A percentile compares a stretch with the other conserved stretches of the same genome.
These are phyloP conservation scores for Pseudonitzschia delicatissima DNA, from an alignment of 108 stramenopile genomes.

Conservation along the genomic window DNA sequence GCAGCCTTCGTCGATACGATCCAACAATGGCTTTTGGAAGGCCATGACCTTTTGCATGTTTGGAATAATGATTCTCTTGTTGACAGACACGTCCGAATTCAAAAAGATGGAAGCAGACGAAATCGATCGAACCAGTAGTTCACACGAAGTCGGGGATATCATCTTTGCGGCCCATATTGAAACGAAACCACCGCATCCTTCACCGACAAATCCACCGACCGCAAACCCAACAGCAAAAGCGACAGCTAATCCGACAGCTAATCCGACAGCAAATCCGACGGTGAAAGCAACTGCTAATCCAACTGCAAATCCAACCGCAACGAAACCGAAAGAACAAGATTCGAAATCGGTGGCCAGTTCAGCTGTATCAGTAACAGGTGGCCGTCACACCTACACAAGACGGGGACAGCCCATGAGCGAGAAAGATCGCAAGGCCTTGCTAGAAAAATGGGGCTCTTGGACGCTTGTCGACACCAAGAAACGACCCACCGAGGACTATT, in stretches of 20 bases:
- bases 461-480: slow-evolving; percentile 9
- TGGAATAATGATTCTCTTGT: not conserved
- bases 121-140: too few relatives aligned
- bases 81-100: not conserved
- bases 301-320: not conserved
- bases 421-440: slow-evolving; percentile 10
- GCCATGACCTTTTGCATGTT: not conserved
- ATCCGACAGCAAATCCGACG: not conserved
- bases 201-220: too few relatives aligned
- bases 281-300: too few relatives aligned
- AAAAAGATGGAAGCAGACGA: too few relatives aligned
- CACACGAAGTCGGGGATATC: too few relatives aligned
- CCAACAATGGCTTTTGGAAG: not conserved
- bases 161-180: too few relatives aligned
- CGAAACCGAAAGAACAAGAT: not conserved
- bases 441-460: slow-evolving; percentile 41
- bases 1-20: too few relatives aligned
- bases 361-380: not conserved
- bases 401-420: slow-evolving; percentile 28
- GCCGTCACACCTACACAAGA: slow-evolving; percentile 18
- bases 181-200: not conserved
- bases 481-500: slow-evolving; percentile 29
- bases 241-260: not conserved
- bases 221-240: not conserved
- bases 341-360: not conserved